phyloP scores from a whole-genome alignment of 768 basidiomycete species.

The Pulveroboletus sp. region DNA sequence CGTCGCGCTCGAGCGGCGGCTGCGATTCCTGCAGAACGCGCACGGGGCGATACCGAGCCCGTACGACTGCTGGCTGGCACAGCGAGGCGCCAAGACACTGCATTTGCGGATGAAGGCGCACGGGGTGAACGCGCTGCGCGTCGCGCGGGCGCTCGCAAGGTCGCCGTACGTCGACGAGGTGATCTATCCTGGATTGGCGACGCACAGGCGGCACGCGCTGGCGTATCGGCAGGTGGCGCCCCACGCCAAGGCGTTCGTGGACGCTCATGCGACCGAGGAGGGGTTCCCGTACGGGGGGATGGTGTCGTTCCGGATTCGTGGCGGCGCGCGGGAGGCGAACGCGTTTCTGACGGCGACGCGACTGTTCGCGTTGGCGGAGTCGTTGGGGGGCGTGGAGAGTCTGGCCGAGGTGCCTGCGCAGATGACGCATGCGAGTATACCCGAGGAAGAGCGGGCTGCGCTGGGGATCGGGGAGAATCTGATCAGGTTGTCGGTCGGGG shows the following conservation, averaged over 20 bases:
- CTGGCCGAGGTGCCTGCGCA: constrained; percentile 79
- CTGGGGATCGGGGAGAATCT: constrained; percentile 79
- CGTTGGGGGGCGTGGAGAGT: constrained; percentile 88
- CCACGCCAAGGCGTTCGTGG: constrained; percentile 65
- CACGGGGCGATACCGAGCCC: constrained; percentile 81
- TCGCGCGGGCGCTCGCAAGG: constrained; percentile 59
- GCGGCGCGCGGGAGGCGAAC: constrained; percentile 53
- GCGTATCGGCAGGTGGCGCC: constrained; percentile 62
- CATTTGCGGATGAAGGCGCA: constrained; percentile 84
- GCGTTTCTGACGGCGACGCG: constrained; percentile 61
- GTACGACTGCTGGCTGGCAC: constrained; percentile 87
- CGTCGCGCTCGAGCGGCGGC: constrained; percentile 42
- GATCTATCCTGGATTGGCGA: constrained; percentile 78
- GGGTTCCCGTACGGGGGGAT: constrained; percentile 92
- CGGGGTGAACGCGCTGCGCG: constrained; percentile 72
- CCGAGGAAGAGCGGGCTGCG: constrained; percentile 56
- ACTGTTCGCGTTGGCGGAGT: constrained; percentile 82
- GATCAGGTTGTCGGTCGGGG: constrained; percentile 78
- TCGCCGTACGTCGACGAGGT: constrained; percentile 70
- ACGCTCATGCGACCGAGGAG: constrained; percentile 31
- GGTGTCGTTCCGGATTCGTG: constrained; percentile 65
- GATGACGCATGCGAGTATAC: constrained; percentile 87
- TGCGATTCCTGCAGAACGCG: constrained; percentile 89
- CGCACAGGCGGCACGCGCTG: constrained; percentile 60
- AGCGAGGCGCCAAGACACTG: constrained; percentile 89